Conservation (phyloP, 176 grass and related monocot species). For the Tuctoria greenei region DNA sequence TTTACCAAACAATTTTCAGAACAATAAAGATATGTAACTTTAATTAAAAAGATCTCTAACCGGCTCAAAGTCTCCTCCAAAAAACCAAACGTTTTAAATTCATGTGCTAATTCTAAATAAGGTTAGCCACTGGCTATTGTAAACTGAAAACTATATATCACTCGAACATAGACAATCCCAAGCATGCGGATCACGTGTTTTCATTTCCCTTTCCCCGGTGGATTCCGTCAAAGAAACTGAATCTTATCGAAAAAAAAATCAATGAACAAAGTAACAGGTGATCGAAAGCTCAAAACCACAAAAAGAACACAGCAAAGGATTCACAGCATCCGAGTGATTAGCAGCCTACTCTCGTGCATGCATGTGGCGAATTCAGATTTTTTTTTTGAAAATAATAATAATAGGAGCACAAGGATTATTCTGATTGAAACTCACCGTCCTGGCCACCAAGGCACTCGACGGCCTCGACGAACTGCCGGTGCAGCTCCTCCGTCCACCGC, state of each 20-base stretch:
- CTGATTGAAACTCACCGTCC: constrained; percentile 47
- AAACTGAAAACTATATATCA: background rate
- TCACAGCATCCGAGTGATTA: background rate
- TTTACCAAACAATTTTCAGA: too few species aligned
- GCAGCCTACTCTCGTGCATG: background rate
- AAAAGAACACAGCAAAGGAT: background rate
- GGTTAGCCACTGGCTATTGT: background rate
- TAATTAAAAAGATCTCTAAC: too few species aligned
- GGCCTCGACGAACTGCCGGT: constrained; percentile 69
- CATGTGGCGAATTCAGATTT: background rate
- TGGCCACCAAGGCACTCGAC: constrained; percentile 75
- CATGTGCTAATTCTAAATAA: background rate
- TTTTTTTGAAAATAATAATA: background rate
- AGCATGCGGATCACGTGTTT: constrained; percentile 22
- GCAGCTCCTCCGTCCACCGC: constrained; percentile 92
- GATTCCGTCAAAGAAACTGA: background rate
- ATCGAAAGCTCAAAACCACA: background rate
- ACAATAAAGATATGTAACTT: too few species aligned
- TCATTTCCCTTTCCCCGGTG: background rate
- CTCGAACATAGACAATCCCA: background rate
- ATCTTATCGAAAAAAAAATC: too few species aligned
- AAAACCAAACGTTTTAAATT: background rate
- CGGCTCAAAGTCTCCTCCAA: too few species aligned
- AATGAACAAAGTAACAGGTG: constrained; percentile 21
- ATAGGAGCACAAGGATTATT: background rate